Conservation (phyloP, 2,329 filamentous ascomycete species). For the Nakataea oryzae region DNA sequence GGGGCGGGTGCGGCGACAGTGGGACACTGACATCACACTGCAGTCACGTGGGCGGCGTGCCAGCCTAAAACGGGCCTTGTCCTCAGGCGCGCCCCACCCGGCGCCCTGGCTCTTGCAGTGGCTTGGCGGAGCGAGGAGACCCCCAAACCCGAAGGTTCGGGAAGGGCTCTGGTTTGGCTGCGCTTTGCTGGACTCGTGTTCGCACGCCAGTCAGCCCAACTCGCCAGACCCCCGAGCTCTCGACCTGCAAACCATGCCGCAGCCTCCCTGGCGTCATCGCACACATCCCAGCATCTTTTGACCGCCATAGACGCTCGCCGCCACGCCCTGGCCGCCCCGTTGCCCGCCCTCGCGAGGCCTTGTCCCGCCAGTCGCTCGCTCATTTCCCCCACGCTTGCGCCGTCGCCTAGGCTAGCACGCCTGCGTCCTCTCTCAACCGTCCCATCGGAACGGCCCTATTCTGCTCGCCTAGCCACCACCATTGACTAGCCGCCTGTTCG, state of each 20-base stretch:
- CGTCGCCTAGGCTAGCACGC: background rate
- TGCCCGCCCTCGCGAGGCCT: background rate
- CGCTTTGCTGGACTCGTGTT: background rate
- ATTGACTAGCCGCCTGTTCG: background rate
- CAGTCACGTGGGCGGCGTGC: background rate
- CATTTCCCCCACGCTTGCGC: background rate
- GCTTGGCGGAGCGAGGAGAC: background rate
- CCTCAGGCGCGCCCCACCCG: background rate
- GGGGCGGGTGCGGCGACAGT: background rate
- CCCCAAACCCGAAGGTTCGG: constrained; percentile 2
- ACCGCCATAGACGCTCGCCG: background rate
- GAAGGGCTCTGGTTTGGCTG: background rate
- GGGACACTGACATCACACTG: background rate
- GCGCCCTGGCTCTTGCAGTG: too few species aligned
- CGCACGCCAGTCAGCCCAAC: background rate
- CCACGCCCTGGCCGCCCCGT: background rate
- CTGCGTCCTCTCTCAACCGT: too few species aligned
- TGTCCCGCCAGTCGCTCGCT: background rate
- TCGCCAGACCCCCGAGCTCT: background rate
- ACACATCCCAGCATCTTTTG: background rate
- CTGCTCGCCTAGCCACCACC: background rate
- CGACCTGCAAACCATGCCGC: background rate
- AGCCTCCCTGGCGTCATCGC: background rate
- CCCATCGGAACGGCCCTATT: background rate
- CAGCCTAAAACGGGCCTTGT: background rate